These are phyloP conservation scores for Cryptococcus hybrid DNA, from an alignment of 1,284 basidiomycete genomes.

Conservation along the genomic window DNA sequence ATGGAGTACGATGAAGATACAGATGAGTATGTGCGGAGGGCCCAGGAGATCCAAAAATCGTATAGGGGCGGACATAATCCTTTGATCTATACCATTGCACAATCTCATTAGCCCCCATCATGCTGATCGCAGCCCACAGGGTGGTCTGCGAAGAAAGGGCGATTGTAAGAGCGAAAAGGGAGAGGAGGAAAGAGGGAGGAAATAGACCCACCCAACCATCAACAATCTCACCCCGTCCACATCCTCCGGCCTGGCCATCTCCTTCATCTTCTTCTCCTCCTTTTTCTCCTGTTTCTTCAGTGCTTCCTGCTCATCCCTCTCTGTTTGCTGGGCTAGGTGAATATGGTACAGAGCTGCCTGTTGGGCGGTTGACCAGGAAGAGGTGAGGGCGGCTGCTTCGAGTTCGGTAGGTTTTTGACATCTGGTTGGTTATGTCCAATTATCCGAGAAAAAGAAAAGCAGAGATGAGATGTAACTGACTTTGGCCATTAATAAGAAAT, in stretches of 20 bases:
- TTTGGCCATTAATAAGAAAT: too few relatives aligned
- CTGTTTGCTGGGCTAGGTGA: conserved; percentile 8
- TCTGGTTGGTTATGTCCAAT: neutral
- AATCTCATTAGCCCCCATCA: neutral
- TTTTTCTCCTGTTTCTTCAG: conserved; percentile 15
- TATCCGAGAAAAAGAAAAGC: neutral
- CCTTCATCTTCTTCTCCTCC: conserved; percentile 8
- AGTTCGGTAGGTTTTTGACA: conserved; percentile 14
- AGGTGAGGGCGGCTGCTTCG: conserved; percentile 11
- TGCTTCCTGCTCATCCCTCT: conserved; percentile 13
- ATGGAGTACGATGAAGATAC: conserved; percentile 21
- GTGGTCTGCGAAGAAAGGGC: too few relatives aligned
- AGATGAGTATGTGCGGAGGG: conserved; percentile 21
- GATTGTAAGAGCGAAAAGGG: too few relatives aligned
- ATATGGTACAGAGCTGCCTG: conserved; percentile 18
- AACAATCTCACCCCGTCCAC: conserved; percentile 13
- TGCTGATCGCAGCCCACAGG: neutral
- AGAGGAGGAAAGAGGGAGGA: neutral
- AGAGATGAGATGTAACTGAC: neutral
- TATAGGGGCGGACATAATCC: conserved; percentile 23
- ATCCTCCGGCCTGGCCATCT: conserved; percentile 9
- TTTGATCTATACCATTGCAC: conserved; percentile 19
- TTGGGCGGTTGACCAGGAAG: conserved; percentile 10
- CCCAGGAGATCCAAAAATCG: conserved; percentile 28
- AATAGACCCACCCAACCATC: conserved; percentile 22